A percentile compares a stretch with the other conserved stretches of the same genome.
phyloP scores from a whole-genome alignment of 192 early-diverging fungal genomes.

The Umbelopsis vinacea region DNA sequence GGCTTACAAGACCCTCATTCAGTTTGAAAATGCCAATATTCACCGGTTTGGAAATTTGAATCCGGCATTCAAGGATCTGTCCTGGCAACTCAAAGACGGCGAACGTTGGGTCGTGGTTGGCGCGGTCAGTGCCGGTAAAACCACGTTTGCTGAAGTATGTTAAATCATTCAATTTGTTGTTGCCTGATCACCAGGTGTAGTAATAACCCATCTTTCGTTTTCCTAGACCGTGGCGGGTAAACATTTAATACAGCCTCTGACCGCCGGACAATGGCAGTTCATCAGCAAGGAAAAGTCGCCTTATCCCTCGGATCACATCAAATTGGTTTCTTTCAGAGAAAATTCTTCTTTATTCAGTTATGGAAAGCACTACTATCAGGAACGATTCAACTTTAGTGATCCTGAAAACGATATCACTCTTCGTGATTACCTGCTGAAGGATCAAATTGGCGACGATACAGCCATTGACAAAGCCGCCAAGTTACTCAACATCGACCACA shows the following conservation, averaged over 20 bases:
- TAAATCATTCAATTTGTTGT: neutral
- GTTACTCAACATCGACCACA: constrained; percentile 28
- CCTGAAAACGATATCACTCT: constrained; percentile 41
- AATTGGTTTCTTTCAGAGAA: constrained; percentile 37
- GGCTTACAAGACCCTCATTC: constrained; percentile 23
- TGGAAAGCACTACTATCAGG: constrained; percentile 49
- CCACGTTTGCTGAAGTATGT: constrained; percentile 49
- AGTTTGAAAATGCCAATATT: constrained; percentile 33
- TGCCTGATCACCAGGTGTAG: neutral
- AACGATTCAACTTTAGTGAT: constrained; percentile 54
- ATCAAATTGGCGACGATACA: constrained; percentile 16
- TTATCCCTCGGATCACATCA: constrained; percentile 35
- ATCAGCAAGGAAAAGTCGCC: constrained; percentile 22
- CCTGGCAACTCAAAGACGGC: constrained; percentile 31
- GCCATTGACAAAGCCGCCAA: constrained; percentile 24
- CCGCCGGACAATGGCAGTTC: constrained; percentile 34
- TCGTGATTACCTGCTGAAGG: constrained; percentile 20
- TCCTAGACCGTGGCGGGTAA: constrained; percentile 36
- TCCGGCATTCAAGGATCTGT: constrained; percentile 40
- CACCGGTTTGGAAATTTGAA: constrained; percentile 31
- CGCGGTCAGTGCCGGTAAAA: constrained; percentile 51
- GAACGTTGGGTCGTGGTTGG: constrained; percentile 39
- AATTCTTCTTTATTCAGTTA: constrained; percentile 36
- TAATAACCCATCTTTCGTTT: neutral
- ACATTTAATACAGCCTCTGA: constrained; percentile 31